Base-by-base conservation (phyloP, 345 rosid genomes). In the Populus deltoides region DNA sequence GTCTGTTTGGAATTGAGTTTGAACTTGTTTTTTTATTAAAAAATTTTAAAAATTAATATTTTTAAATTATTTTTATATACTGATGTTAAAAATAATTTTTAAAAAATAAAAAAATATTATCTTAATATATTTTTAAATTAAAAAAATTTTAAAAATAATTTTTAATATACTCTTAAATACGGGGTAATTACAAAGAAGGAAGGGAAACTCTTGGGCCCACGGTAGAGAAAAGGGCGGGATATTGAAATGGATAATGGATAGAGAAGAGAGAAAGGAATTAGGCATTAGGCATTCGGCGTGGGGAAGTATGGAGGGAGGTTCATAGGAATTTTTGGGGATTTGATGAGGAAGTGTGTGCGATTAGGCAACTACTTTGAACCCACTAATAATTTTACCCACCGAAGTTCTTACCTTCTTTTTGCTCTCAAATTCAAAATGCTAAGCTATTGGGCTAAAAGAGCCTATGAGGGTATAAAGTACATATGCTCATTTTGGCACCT, bases 321-420 rank as follows among this genome's bases (percentile, higher is more conserved):
- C 4, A 4, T 5, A 25, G 27, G 67, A 74, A 68, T 41, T 36
- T 74, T 68, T 74, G 17, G 78, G 75, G 78, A 79, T 79, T 53
- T 41, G 70, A 24, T 55, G 12, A 2, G 24, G 2, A 61, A 36
- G 51, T 51, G 76, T 0, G 24, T 25, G 77, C 31, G 8, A 49
- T 70, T 75, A 61, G 29, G 38, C 39, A 12, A 47, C 7, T 6
- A 7, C 20, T 25, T 45, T 27, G 53, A 25, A 33, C 66, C 74
- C 57, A 62, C 66, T 69, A 27, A 80, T 80, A 69, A 80, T 80
- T 33, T 80, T 70, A 53, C 81, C 81, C 80, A 70, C 55, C 35
- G 24, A 61, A 49, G 24, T 6, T 55, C 22, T 22, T 29, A 1
- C 38, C 4, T 18, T 18, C 73, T 22, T 69, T 77, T 59, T 18